Evolutionary conservation across 2,329 filamentous ascomycete genomes (phyloP).

Genomic region (Ceratocystis papillata): DNA sequence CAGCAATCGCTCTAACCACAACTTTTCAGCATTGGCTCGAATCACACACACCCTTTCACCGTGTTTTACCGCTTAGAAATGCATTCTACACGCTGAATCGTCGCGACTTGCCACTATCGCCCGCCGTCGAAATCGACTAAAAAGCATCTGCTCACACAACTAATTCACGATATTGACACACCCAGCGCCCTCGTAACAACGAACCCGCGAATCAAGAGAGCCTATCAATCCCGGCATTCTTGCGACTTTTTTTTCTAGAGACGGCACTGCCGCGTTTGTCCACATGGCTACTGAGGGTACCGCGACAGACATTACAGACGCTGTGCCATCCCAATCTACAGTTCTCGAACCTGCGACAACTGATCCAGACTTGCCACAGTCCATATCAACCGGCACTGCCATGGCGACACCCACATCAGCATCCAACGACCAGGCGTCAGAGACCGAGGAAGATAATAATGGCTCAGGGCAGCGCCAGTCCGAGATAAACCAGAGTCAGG

Average conservation of each 20-base stretch:
- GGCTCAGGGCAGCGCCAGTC: constrained; percentile 8
- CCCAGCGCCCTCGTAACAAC: background rate
- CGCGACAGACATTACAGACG: background rate
- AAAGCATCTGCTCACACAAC: background rate
- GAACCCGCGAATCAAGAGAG: background rate
- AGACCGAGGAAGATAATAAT: background rate
- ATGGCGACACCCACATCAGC: background rate
- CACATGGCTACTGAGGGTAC: no score
- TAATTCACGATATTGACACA: background rate
- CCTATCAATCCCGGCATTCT: background rate
- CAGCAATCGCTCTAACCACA: background rate
- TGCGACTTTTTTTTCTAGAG: no score
- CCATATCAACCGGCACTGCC: background rate
- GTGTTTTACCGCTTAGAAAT: background rate
- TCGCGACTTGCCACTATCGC: constrained; percentile 1
- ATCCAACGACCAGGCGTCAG: background rate
- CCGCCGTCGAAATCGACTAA: background rate
- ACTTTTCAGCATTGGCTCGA: background rate
- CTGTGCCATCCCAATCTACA: background rate
- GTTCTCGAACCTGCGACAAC: background rate
- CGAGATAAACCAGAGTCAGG: background rate
- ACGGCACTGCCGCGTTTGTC: background rate
- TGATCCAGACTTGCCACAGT: background rate
- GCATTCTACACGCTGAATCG: background rate
- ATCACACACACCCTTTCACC: background rate